Base-by-base conservation (phyloP, 768 basidiomycete species). In the Clitopilus hobsonii region DNA sequence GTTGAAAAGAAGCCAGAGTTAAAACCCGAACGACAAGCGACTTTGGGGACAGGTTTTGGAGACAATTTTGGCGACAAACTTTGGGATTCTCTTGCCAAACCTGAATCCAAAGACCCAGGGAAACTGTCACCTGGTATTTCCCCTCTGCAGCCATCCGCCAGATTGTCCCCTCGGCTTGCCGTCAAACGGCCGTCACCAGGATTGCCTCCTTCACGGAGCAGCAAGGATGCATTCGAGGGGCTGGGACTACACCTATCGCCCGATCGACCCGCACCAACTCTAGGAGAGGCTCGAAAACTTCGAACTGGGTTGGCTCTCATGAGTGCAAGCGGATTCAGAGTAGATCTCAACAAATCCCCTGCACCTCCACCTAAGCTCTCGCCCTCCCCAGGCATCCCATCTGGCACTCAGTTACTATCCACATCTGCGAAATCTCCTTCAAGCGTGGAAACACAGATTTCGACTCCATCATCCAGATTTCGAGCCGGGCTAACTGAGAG, bases 181-280 rank as follows among this genome's bases (percentile, higher is more conserved):
- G 58, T 56, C 24, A 57, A 49, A 36, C 58, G 61, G 23, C 23
- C 56, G 16, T 36, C 49, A 1, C 54, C 55, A 24, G 16, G 36
- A 20, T 16, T 49, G 4, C 50, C 59, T 28, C 28, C 54, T 8
- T 20, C 57, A 3, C 61, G 55, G 52, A 75, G 75, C 18, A 75
- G 75, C 20, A 87, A 79, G 59, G 91, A 93, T 63, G 91, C 91
- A 4, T 93, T 93, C 58, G 88, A 89, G 29, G 90, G 87, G 10
- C 71, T 93, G 47, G 89, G 83, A 6, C 65, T 88, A 20, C 67
- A 70, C 55, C 63, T 69, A 25, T 67, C 76, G n/a, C 61, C 69
- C 24, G 74, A 71, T 22, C 75, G 73, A 51, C 73, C 81, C 2
- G 74, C 80, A 18, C 86, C 85, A 18, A 91, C 90, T 1, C 74